phyloP scores from a whole-genome alignment of 1,284 basidiomycete species.

The Fomes fomentarius region DNA sequence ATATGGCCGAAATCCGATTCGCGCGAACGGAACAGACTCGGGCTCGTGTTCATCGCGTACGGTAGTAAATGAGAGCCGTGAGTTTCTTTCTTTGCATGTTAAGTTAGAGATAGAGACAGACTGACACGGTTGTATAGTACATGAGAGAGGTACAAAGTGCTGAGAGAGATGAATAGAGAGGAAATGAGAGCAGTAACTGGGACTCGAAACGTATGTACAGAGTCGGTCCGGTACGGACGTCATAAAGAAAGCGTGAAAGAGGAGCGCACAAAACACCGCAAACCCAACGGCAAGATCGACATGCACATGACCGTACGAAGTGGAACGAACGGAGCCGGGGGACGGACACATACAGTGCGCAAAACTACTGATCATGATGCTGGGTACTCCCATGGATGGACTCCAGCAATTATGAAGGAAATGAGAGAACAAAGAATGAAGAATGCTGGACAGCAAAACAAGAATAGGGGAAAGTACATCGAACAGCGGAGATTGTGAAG shows the following conservation, averaged over 20 bases:
- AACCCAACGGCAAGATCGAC: neutral
- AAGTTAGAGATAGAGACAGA: neutral
- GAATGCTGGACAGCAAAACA: slow-evolving; percentile 22
- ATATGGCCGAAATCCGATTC: too few species aligned
- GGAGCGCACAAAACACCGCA: neutral
- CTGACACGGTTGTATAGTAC: neutral
- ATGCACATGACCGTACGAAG: neutral
- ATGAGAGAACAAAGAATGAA: too few species aligned
- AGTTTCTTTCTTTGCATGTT: neutral
- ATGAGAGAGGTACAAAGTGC: neutral
- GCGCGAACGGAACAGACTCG: too few species aligned
- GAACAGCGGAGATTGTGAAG: neutral
- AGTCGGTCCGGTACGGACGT: neutral
- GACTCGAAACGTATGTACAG: neutral
- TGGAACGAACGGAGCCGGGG: neutral
- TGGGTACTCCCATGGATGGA: too few species aligned
- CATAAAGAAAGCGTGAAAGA: too few species aligned
- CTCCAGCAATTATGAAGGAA: too few species aligned
- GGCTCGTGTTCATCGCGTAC: too few species aligned
- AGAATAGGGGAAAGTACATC: slow-evolving; percentile 13
- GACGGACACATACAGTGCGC: too few species aligned
- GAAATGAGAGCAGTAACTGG: neutral
- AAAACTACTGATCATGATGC: too few species aligned
- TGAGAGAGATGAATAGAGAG: neutral
- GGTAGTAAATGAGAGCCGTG: too few species aligned